Conservation (phyloP, 1,284 basidiomycete species). For the Amylostereum areolatum region DNA sequence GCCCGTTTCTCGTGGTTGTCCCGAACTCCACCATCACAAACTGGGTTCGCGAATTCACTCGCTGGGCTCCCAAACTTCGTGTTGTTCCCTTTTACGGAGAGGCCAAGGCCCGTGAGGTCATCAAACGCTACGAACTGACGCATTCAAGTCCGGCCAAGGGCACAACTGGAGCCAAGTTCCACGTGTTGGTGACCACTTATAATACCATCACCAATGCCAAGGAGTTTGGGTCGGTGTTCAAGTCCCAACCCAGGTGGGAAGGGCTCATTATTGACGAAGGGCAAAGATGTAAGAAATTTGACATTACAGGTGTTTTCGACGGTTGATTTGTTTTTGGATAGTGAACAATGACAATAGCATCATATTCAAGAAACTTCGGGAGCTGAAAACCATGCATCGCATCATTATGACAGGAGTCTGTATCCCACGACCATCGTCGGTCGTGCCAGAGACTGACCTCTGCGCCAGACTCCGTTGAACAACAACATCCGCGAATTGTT, state of each 20-base stretch:
- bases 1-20: slow-evolving; percentile 85
- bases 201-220: slow-evolving; percentile 64
- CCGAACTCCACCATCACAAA: slow-evolving; percentile 93
- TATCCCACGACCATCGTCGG: slow-evolving; percentile 4
- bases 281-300: slow-evolving; percentile 64
- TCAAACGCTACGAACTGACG: slow-evolving; percentile 79
- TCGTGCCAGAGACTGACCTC: slow-evolving; percentile 1
- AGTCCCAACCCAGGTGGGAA: slow-evolving; percentile 85
- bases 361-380: slow-evolving; percentile 80
- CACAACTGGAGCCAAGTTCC: slow-evolving; percentile 60
- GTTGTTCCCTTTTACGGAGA: slow-evolving; percentile 84
- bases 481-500: slow-evolving; percentile 95
- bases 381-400: slow-evolving; percentile 75
- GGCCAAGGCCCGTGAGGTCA: slow-evolving; percentile 71
- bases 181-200: slow-evolving; percentile 88
- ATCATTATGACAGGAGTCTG: slow-evolving; percentile 87
- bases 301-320: neutral
- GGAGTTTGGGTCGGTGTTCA: slow-evolving; percentile 75
- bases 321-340: slow-evolving; percentile 22
- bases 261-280: slow-evolving; percentile 90
- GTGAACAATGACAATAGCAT: slow-evolving; percentile 80
- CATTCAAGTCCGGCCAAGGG: slow-evolving; percentile 38
- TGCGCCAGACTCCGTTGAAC: slow-evolving; percentile 81
- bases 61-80: slow-evolving; percentile 82
- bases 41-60: slow-evolving; percentile 84